phyloP scores from a whole-genome alignment of 352 stramenopile genomes.

The Hyaloperonospora brassicae region DNA sequence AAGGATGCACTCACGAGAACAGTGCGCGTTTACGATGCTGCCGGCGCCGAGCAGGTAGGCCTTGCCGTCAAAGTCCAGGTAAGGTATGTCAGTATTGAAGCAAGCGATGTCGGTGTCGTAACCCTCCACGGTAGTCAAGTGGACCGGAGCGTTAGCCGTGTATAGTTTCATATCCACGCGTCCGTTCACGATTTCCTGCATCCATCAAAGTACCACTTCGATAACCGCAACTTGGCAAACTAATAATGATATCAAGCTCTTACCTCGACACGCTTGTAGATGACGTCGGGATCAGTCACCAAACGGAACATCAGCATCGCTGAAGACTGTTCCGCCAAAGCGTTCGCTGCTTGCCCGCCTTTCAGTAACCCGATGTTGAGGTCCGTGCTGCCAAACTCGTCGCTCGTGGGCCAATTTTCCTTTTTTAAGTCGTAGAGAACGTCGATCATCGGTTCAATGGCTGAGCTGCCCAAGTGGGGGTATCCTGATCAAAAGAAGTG shows the following conservation, averaged over 20 bases:
- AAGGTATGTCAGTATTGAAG: constrained; percentile 87
- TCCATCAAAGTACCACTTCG: neutral
- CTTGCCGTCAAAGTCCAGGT: constrained; percentile 76
- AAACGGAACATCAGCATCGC: constrained; percentile 87
- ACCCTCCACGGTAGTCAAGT: constrained; percentile 71
- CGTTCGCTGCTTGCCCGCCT: constrained; percentile 76
- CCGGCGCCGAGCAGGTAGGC: constrained; percentile 71
- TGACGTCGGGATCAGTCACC: constrained; percentile 56
- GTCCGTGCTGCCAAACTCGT: constrained; percentile 74
- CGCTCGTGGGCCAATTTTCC: constrained; percentile 60
- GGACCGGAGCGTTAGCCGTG: constrained; percentile 73
- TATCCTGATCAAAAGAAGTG: constrained; percentile 32
- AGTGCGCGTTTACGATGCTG: constrained; percentile 71
- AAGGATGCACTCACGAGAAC: constrained; percentile 62
- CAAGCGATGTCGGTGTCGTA: constrained; percentile 80
- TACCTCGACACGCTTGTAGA: constrained; percentile 61
- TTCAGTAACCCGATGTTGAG: constrained; percentile 80
- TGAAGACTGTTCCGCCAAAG: constrained; percentile 70
- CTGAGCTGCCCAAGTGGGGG: constrained; percentile 72
- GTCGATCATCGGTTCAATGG: constrained; percentile 79
- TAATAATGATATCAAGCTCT: neutral
- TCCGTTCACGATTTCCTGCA: constrained; percentile 47
- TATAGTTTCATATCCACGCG: constrained; percentile 72
- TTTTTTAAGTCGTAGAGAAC: constrained; percentile 80
- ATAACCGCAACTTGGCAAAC: too few species aligned